Evolutionary conservation across 306 rosid species (phyloP).

Genomic region (Quercus mongolica): DNA sequence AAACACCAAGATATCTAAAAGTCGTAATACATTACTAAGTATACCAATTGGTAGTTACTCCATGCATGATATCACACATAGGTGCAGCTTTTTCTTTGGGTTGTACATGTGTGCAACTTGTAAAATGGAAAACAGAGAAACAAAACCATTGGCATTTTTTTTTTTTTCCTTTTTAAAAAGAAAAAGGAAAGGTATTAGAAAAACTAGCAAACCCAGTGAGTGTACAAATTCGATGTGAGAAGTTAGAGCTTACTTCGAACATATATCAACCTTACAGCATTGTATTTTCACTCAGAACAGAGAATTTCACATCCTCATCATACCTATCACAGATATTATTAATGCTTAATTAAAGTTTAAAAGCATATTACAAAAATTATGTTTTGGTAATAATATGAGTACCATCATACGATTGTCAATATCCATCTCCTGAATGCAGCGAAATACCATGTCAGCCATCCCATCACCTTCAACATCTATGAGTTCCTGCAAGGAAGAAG

Average conservation of each 20-base stretch:
- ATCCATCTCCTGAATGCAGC: constrained; percentile 99
- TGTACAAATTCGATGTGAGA: neutral
- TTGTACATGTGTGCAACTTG: neutral
- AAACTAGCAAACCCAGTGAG: neutral
- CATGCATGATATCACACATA: neutral
- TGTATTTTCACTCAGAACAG: neutral
- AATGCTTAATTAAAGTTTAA: neutral
- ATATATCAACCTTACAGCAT: neutral
- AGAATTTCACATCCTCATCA: constrained; percentile 3
- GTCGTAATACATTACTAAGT: neutral
- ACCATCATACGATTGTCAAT: constrained; percentile 99
- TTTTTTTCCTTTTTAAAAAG: neutral
- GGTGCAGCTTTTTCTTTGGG: neutral
- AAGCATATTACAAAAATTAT: constrained; percentile 7
- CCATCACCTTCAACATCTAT: constrained; percentile 99
- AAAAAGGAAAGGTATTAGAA: neutral
- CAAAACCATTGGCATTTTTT: neutral
- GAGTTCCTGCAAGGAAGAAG: constrained; percentile 64
- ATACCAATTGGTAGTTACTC: neutral
- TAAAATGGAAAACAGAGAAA: neutral
- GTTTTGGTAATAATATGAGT: constrained; percentile 20
- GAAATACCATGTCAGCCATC: constrained; percentile 99
- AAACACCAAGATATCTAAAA: neutral
- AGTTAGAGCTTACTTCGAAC: neutral
- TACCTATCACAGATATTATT: constrained; percentile 2